Evolutionary conservation across 768 basidiomycete species (phyloP), one percentile per base, ranked within the genome.

Genomic region (Trametes villosa): DNA sequence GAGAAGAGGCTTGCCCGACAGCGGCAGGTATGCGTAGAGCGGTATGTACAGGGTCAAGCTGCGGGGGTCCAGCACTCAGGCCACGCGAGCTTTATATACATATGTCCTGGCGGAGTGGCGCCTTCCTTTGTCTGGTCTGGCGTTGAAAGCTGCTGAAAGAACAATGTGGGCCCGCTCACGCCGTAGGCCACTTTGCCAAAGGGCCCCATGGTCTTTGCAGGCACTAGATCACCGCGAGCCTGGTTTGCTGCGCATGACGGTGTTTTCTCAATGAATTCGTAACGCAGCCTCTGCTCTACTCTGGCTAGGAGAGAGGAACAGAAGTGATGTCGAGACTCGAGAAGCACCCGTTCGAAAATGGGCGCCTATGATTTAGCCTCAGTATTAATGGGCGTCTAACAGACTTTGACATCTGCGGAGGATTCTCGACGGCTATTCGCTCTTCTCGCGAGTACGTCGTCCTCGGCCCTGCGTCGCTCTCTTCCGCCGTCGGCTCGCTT

Each of bases 1-100:
- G 34, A 8, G 15, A 29, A 20, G 24, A 30, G 18, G 2, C n/a
- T 12, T 20, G 9, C 24, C 9, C 38, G 20, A 15, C n/a, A 15
- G 44, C 33, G 12, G 18, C 6, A 15, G 24, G 20, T 4, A 15
- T 20, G 56, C 26, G 8, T 15, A 29, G 49, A 24, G 57, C 29
- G 50, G 18, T 59, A 52, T 52, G 57, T 59, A 59, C 57, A 59
- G 44, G 33, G 26, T 30, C 24, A 49, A 54, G 52, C 13, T 26
- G 27, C 24, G 41, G n/a, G 15, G 31, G 31, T 34, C 11, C 20
- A 20, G 20, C 24, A 38, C 33, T 24, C 12, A 15, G 50, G 15
- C 6, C 22, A 7, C 20, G 34, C 13, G 46, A 47, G 40, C 40
- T 42, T 49, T 57, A 49, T 17, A 30, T 26, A 24, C 26, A 36